These are phyloP conservation scores for Ophiocordyceps polyrhachis-furcata DNA, from an alignment of 2,329 filamentous ascomycete species.

Conservation along the genomic window DNA sequence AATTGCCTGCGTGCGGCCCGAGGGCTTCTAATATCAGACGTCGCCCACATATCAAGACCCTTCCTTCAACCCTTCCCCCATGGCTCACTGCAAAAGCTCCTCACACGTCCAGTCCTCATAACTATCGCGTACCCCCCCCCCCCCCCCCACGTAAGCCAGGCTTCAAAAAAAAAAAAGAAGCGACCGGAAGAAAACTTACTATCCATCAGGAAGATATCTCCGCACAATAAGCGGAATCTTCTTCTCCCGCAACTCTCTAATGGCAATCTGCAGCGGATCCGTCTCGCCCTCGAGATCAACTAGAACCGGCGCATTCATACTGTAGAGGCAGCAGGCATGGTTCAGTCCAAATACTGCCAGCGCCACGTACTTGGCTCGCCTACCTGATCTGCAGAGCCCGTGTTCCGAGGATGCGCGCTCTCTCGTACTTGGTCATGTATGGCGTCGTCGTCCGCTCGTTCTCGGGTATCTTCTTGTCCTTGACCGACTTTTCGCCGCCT, in stretches of 20 bases:
- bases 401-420: slow-evolving; percentile 80
- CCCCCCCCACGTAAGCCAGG: neutral
- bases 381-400: slow-evolving; percentile 91
- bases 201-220: slow-evolving; percentile 91
- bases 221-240: slow-evolving; percentile 94
- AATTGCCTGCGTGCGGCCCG: too few species aligned
- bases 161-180: neutral
- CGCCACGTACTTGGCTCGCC: slow-evolving; percentile 12
- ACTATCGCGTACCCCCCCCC: slow-evolving; percentile 32
- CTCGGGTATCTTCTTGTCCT: slow-evolving; percentile 78
- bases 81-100: slow-evolving; percentile 52
- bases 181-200: slow-evolving; percentile 25
- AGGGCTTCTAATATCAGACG: too few species aligned
- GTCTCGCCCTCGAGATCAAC: slow-evolving; percentile 96
- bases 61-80: too few species aligned
- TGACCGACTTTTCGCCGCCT: slow-evolving; percentile 35
- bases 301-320: slow-evolving; percentile 93
- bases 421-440: slow-evolving; percentile 99
- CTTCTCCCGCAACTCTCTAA: slow-evolving; percentile 95
- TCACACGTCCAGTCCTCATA: slow-evolving; percentile 99
- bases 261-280: slow-evolving; percentile 89
- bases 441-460: slow-evolving; percentile 83
- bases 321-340: slow-evolving; percentile 16
- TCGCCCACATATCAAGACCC: too few species aligned
- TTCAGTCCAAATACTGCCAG: slow-evolving; percentile 6